These are phyloP conservation scores for Aeschynomene evenia DNA, from an alignment of 306 rosid genomes.

Conservation along the genomic window DNA sequence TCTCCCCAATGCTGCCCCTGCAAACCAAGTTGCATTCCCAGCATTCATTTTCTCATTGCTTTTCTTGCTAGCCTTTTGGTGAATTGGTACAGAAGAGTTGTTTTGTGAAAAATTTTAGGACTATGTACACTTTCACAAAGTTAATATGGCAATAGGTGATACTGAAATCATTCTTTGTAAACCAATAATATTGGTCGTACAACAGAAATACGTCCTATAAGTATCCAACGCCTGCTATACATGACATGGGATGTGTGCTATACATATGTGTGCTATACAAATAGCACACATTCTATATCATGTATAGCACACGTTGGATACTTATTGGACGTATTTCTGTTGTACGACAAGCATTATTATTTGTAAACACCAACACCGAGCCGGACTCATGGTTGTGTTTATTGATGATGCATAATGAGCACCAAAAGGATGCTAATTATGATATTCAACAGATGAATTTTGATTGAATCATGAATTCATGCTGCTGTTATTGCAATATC, in stretches of 20 bases:
- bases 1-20: constrained; percentile 67
- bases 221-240: too few relatives aligned
- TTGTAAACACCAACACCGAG: too few relatives aligned
- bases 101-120: constrained; percentile 40
- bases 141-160: neutral
- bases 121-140: constrained; percentile 16
- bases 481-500: neutral
- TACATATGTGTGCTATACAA: too few relatives aligned
- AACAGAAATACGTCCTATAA: too few relatives aligned
- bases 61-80: constrained; percentile 52
- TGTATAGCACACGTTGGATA: too few relatives aligned
- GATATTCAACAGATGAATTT: constrained; percentile 17
- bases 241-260: too few relatives aligned
- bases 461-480: constrained; percentile 13
- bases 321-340: too few relatives aligned
- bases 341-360: too few relatives aligned
- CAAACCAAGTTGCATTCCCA: constrained; percentile 31
- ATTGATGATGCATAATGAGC: constrained; percentile 14
- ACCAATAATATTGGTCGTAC: too few relatives aligned
- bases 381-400: neutral
- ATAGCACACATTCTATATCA: too few relatives aligned
- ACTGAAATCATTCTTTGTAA: constrained; percentile 27
- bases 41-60: constrained; percentile 41
- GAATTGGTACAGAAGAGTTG: constrained; percentile 28
- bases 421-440: constrained; percentile 25